phyloP scores from a whole-genome alignment of 805 yeast genomes.

The Zygosaccharomyces pseudorouxii region DNA sequence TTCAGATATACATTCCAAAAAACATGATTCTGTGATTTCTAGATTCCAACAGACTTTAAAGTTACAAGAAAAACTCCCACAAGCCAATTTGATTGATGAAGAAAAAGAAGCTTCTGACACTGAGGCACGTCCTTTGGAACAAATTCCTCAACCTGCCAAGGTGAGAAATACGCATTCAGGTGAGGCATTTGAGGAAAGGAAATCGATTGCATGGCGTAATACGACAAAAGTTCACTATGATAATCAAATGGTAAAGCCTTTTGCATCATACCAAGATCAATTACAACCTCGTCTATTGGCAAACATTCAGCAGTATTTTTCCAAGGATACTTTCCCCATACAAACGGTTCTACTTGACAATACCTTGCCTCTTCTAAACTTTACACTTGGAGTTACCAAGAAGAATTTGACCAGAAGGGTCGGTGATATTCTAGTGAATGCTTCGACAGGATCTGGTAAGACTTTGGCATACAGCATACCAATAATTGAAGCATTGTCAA shows the following conservation, averaged over 20 bases:
- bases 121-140: slow-evolving; percentile 48
- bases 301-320: slow-evolving; percentile 26
- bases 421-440: slow-evolving; percentile 84
- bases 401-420: slow-evolving; percentile 46
- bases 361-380: slow-evolving; percentile 26
- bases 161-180: slow-evolving; percentile 29
- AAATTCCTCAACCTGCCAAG: slow-evolving; percentile 76
- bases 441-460: slow-evolving; percentile 95
- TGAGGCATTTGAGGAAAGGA: slow-evolving; percentile 42
- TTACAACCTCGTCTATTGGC: slow-evolving; percentile 34
- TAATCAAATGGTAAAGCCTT: slow-evolving; percentile 26
- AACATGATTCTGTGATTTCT: slow-evolving; percentile 48
- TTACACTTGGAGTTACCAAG: slow-evolving; percentile 26
- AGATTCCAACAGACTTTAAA: slow-evolving; percentile 47
- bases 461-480: slow-evolving; percentile 88
- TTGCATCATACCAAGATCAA: slow-evolving; percentile 16
- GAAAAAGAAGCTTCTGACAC: slow-evolving; percentile 25
- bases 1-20: slow-evolving; percentile 18
- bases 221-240: slow-evolving; percentile 29
- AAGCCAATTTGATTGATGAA: slow-evolving; percentile 18
- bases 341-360: slow-evolving; percentile 31
- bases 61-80: slow-evolving; percentile 26
- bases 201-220: slow-evolving; percentile 33
- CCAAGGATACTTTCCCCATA: slow-evolving; percentile 31
- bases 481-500: slow-evolving; percentile 59